Evolutionary conservation across 768 basidiomycete species (phyloP), one percentile per base, ranked within the genome.

Genomic region (Obba rivulosa): DNA sequence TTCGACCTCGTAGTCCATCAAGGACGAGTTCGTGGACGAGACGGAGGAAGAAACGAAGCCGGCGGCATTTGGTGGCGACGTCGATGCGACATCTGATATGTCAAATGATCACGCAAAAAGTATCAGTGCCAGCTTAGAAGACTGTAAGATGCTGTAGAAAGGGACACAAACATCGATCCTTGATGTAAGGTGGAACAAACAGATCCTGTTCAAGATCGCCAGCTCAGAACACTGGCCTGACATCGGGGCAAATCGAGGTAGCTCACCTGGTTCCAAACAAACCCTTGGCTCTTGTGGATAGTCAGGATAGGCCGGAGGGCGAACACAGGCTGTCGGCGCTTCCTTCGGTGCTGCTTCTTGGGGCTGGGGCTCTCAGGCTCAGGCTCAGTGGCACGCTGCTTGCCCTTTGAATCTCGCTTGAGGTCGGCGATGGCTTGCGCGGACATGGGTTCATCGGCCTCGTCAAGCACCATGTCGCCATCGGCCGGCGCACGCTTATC

Each of bases 211-310:
- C 17, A 45, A 36, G 38, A 39, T 35, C 44, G 17, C 34, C 34
- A 44, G 41, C 24, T 31, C 21, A 41, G 42, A 31, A 47, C 34
- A 14, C 35, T n/a, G 10, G 3, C 28, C 16, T 22, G 34, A 3
- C 10, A 5, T 23, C 22, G 23, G 45, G 41, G 25, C 18, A 20
- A 16, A 39, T 44, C 9, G 40, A 37, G 23, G 31, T 3, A 17
- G 44, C 81, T 41, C 45, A 87, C 88, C 76, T 91, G 89, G 59
- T 92, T 92, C 89, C 89, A 92, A 1, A 92, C 89, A 58, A 92
- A 92, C 11, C 89, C 89, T 65, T 92, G 87, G 57, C 87, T 89
- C 62, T 76, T 76, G 62, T 91, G 88, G 46, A 92, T 92, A 36
- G 89, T 92, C 64, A 91, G 63, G 65, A 92, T 91, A 28, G 89